Conservation (phyloP, 768 basidiomycete species). For the Rhodocollybia butyracea region DNA sequence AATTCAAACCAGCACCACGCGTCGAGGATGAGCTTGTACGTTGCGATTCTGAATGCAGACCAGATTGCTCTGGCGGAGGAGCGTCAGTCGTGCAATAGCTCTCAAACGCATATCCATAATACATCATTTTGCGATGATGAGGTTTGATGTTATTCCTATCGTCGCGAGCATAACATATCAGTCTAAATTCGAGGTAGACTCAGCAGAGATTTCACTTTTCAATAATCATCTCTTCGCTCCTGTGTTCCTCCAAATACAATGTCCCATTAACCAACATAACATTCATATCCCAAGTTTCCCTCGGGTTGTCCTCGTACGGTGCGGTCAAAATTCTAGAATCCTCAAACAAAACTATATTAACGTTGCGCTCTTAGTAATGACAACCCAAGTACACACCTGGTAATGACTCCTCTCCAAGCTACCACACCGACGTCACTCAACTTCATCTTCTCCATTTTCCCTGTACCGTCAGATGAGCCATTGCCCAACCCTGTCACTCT, state of each 20-base stretch:
- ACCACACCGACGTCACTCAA: slow-evolving; percentile 53
- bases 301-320: slow-evolving; percentile 80
- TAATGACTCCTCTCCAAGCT: slow-evolving; percentile 81
- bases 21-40: neutral
- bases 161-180: too few relatives aligned
- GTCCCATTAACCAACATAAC: slow-evolving; percentile 73
- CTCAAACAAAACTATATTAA: slow-evolving; percentile 24
- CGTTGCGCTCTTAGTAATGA: neutral
- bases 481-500: slow-evolving; percentile 35
- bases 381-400: slow-evolving; percentile 48
- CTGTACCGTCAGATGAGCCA: too few relatives aligned
- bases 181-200: too few relatives aligned
- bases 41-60: slow-evolving; percentile 14
- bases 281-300: slow-evolving; percentile 79
- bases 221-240: slow-evolving; percentile 50
- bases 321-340: slow-evolving; percentile 77
- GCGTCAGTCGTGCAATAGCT: slow-evolving; percentile 72
- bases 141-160: slow-evolving; percentile 66
- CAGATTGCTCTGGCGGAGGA: too few relatives aligned
- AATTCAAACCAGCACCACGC: too few relatives aligned
- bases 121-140: slow-evolving; percentile 60
- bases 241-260: slow-evolving; percentile 73
- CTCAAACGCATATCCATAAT: slow-evolving; percentile 89
- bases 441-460: slow-evolving; percentile 4
- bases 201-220: too few relatives aligned